Evolutionary conservation across 148 eudicot genomes (phyloP).

Genomic region (Persicaria tinctoria): DNA sequence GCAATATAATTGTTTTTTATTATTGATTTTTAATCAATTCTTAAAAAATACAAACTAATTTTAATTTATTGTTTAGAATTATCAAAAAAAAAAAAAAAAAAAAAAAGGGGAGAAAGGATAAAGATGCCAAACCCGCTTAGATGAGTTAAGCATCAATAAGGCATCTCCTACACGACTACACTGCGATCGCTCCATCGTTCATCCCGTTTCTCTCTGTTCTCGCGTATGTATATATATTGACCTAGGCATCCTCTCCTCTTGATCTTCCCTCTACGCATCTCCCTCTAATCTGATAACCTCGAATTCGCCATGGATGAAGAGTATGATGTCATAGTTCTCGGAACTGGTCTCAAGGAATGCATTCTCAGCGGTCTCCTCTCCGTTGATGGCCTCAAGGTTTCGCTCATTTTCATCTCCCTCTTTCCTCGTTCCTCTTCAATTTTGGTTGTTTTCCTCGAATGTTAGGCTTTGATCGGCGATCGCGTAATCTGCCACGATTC

Average conservation of each 20-base stretch:
- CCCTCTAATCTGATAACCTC: background rate
- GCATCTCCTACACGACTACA: background rate
- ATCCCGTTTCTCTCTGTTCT: background rate
- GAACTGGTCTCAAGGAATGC: slow-evolving; percentile 60
- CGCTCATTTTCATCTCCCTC: background rate
- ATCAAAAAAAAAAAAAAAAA: background rate
- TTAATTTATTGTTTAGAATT: background rate
- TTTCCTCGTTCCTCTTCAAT: background rate
- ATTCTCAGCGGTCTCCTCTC: slow-evolving; percentile 59
- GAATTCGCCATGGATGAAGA: slow-evolving; percentile 41
- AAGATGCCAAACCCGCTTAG: slow-evolving; percentile 1
- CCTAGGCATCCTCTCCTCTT: background rate
- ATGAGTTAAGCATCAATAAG: background rate
- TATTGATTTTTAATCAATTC: no score
- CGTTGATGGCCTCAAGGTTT: slow-evolving; percentile 56
- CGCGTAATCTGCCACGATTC: background rate
- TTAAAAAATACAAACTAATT: no score
- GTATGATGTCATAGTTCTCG: slow-evolving; percentile 48
- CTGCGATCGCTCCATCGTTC: slow-evolving; percentile 8
- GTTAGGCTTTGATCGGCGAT: background rate
- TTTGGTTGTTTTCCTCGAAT: background rate
- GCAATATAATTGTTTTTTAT: no score
- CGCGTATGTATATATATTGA: background rate
- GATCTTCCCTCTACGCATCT: background rate
- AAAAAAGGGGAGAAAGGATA: background rate